A percentile compares a stretch with the other conserved stretches of the same genome.
Conservation (phyloP, 371 early-diverging fungal species). For the Zychaea mexicana region DNA sequence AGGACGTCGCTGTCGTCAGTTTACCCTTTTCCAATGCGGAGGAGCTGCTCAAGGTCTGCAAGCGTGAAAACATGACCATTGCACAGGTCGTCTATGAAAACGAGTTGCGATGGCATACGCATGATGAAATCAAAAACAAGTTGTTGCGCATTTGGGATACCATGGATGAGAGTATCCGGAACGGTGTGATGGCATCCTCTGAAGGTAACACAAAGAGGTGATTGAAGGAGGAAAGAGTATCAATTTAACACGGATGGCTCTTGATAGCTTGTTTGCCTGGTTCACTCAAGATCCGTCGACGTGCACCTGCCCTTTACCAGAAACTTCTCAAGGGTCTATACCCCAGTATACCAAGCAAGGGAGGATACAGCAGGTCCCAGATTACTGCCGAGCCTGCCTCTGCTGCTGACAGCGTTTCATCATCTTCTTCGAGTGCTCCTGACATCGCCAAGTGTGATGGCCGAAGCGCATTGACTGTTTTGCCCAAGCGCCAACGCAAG, state of each 20-base stretch:
- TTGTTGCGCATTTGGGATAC: slow-evolving; percentile 88
- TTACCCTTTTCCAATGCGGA: slow-evolving; percentile 86
- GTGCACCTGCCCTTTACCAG: slow-evolving; percentile 88
- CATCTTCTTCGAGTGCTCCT: slow-evolving; percentile 8
- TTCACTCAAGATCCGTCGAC: slow-evolving; percentile 78
- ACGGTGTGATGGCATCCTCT: slow-evolving; percentile 59
- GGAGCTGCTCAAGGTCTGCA: slow-evolving; percentile 80
- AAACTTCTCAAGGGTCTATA: slow-evolving; percentile 84
- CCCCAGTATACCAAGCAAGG: slow-evolving; percentile 33
- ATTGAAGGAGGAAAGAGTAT: too few relatives aligned
- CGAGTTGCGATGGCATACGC: slow-evolving; percentile 88
- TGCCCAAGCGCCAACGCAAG: slow-evolving; percentile 49
- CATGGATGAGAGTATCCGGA: slow-evolving; percentile 91
- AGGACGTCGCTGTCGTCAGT: slow-evolving; percentile 80
- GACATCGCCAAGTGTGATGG: background rate
- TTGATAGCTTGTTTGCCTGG: slow-evolving; percentile 72
- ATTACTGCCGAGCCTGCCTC: slow-evolving; percentile 9
- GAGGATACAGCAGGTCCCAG: slow-evolving; percentile 29
- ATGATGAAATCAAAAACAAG: slow-evolving; percentile 75
- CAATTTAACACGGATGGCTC: background rate
- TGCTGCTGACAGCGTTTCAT: slow-evolving; percentile 4
- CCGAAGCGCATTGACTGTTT: slow-evolving; percentile 30
- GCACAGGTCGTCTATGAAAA: slow-evolving; percentile 96
- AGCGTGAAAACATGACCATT: slow-evolving; percentile 84
- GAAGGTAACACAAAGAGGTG: slow-evolving; percentile 20